Percentiles rank a stretch among this genome's conserved stretches.
phyloP scores from a whole-genome alignment of 2,329 filamentous ascomycete genomes.

The Teratosphaeriaceae sp. region DNA sequence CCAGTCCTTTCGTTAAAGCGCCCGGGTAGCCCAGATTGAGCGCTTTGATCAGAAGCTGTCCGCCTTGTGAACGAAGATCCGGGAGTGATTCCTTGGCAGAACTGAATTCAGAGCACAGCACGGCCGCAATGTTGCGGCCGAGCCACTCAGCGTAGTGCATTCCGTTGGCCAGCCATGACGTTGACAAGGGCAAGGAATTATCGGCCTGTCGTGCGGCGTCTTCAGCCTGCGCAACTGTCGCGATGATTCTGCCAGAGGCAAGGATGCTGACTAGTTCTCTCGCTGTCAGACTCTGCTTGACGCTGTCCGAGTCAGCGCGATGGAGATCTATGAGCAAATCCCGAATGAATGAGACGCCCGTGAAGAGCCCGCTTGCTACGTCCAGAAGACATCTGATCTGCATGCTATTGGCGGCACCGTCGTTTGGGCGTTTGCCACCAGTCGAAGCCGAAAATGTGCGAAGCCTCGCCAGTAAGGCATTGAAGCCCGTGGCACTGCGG shows the following conservation, averaged over 20 bases:
- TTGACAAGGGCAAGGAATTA: conserved; percentile 38
- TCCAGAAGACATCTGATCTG: background rate
- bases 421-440: background rate
- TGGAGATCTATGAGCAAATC: conserved; percentile 33
- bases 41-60: conserved; percentile 49
- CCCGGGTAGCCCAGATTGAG: conserved; percentile 63
- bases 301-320: background rate
- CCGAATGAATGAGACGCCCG: conserved; percentile 34
- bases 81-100: conserved; percentile 3
- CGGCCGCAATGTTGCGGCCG: conserved; percentile 52
- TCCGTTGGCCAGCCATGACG: conserved; percentile 59
- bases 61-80: conserved; percentile 9
- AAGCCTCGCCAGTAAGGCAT: conserved; percentile 66
- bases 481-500: conserved; percentile 67
- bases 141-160: conserved; percentile 65
- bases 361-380: background rate
- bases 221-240: conserved; percentile 54
- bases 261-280: conserved; percentile 55
- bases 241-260: conserved; percentile 54
- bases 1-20: conserved; percentile 13
- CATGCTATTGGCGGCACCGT: background rate
- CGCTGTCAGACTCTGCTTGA: conserved; percentile 51
- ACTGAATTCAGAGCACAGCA: background rate
- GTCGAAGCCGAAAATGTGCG: conserved; percentile 28
- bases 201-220: conserved; percentile 36